Base-by-base conservation (phyloP, 108 stramenopile species). In the Pinguiococcus pyrenoidosus region DNA sequence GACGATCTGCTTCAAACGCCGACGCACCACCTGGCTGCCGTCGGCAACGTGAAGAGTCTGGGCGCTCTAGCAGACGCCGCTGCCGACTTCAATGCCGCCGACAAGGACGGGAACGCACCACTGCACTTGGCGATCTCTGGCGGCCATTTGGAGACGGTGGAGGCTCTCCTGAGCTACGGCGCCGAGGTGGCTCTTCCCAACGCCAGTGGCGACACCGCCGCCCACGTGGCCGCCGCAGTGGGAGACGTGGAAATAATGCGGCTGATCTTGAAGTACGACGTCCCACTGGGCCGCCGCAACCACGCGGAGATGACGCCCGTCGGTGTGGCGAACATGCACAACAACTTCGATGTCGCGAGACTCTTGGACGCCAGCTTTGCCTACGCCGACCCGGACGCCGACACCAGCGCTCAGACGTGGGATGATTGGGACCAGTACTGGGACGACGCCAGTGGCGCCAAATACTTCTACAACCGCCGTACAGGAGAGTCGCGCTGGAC, bases 241-340 rank as follows among this genome's bases (percentile, higher is more conserved):
- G 62, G 62, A 29, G 53, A 48, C 8, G 21, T 71, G 4, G 65
- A 62, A 4, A 54, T 52, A 34, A 50, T 71, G 42, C 66, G 56
- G 35, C 22, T 47, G 0, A 56, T 71, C 41, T 51, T 71, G 3
- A 42, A 66, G 29, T 51, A 66, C 32, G 54, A 66, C 39, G 70
- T 41, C 25, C 35, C n/a, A 12, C 62, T 71, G 60, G 54, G 60
- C 1, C 46, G 60, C 14, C 66, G 66, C 22, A 71, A 71, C 38
- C 44, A 32, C 14, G 33, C 12, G 17, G 32, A 30, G 17, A 32
- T 59, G 2, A 60, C 64, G 18, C 63, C 63, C 1, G 25, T 59
- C 18, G 70, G 70, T 12, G 70, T 62, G 39, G 70, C 70, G 2
- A 53, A 58, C 29, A 66, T 71, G 65, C 55, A 56, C 33, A 66